Percentiles rank a stretch among this genome's conserved stretches.
Conservation (phyloP, 768 basidiomycete genomes). For the Serpula lacrymans region DNA sequence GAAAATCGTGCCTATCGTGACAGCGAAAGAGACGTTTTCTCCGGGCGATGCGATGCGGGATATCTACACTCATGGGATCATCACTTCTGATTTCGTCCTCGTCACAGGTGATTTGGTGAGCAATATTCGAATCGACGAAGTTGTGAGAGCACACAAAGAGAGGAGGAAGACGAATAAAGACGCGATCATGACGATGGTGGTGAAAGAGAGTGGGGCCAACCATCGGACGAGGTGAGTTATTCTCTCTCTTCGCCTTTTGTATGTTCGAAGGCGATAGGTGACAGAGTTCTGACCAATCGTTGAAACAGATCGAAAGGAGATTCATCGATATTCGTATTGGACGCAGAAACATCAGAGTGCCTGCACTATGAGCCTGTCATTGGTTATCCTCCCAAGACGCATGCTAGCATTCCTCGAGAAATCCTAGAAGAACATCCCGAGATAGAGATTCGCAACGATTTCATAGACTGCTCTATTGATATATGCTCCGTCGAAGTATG, state of each 20-base stretch:
- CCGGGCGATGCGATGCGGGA: conserved; percentile 92
- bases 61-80: conserved; percentile 87
- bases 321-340: conserved; percentile 74
- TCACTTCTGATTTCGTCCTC: conserved; percentile 88
- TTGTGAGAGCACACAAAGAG: conserved; percentile 86
- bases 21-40: conserved; percentile 82
- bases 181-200: conserved; percentile 95
- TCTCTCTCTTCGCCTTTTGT: conserved; percentile 4
- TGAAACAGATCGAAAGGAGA: conserved; percentile 61
- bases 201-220: conserved; percentile 68
- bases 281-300: not conserved
- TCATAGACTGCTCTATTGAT: conserved; percentile 86
- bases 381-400: conserved; percentile 62
- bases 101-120: conserved; percentile 92
- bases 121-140: conserved; percentile 87
- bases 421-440: conserved; percentile 70
- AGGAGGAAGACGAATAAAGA: conserved; percentile 84
- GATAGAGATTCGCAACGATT: conserved; percentile 83
- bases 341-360: conserved; percentile 73
- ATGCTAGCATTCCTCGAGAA: conserved; percentile 73
- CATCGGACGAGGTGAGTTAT: conserved; percentile 69
- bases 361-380: conserved; percentile 79
- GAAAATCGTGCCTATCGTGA: conserved; percentile 82
- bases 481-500: conserved; percentile 90
- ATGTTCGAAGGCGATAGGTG: conserved; percentile 4